Conservation (phyloP, 331 rosid genomes). For the Quercus lobata region DNA sequence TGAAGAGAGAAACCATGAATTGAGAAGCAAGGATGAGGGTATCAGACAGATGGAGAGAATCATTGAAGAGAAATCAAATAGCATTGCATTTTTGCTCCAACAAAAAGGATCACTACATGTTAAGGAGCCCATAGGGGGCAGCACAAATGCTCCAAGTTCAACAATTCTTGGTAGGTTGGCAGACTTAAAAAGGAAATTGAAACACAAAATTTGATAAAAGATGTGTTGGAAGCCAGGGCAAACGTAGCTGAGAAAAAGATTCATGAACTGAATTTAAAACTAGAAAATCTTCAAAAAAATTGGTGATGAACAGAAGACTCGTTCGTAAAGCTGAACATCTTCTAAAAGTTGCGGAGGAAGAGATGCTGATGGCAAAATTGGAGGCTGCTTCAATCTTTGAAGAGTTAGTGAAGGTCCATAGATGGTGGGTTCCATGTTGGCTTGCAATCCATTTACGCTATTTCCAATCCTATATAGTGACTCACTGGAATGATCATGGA, state of each 20-base stretch:
- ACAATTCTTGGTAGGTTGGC: too few species aligned
- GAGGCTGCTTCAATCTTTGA: slow-evolving; percentile 8
- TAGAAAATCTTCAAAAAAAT: slow-evolving; percentile 9
- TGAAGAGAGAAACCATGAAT: slow-evolving; percentile 22
- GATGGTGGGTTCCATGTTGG: too few species aligned
- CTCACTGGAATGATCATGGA: too few species aligned
- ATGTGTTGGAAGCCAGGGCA: too few species aligned
- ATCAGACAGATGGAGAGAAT: slow-evolving; percentile 28
- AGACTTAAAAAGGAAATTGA: too few species aligned
- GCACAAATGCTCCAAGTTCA: neutral
- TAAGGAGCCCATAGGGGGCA: neutral
- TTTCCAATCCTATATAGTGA: too few species aligned
- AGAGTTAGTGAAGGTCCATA: neutral
- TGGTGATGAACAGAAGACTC: slow-evolving; percentile 18
- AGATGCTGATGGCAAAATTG: slow-evolving; percentile 3
- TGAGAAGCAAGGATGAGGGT: slow-evolving; percentile 29
- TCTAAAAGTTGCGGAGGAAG: slow-evolving; percentile 30
- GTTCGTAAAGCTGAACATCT: slow-evolving; percentile 9
- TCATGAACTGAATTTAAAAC: too few species aligned
- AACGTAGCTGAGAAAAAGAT: too few species aligned
- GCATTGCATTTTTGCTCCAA: slow-evolving; percentile 12
- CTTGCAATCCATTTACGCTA: too few species aligned
- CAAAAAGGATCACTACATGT: slow-evolving; percentile 15
- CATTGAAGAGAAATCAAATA: slow-evolving; percentile 29
- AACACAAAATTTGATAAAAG: too few species aligned